Percentiles rank a stretch among this genome's conserved stretches.
phyloP scores from a whole-genome alignment of 352 stramenopile species.

The Thalassiosira exigua region DNA sequence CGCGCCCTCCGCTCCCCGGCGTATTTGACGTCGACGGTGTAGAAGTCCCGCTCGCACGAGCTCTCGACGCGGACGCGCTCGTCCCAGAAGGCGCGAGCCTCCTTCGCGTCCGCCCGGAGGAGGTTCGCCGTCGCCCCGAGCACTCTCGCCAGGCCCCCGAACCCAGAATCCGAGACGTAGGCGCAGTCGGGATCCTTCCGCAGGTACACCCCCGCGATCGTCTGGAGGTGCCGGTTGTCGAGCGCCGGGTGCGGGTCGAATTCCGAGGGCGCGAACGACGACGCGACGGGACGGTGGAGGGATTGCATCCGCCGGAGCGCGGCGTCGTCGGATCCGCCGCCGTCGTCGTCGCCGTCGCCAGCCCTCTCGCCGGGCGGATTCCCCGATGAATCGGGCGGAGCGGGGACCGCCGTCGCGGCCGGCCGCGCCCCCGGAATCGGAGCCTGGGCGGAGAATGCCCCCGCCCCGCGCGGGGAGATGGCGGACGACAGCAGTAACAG shows the following conservation, averaged over 20 bases:
- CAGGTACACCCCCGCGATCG: slow-evolving; percentile 69
- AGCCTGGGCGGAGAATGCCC: no score
- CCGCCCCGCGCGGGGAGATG: no score
- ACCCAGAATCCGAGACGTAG: slow-evolving; percentile 40
- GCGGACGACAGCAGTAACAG: no score
- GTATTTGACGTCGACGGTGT: slow-evolving; percentile 81
- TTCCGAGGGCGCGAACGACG: slow-evolving; percentile 41
- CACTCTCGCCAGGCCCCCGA: slow-evolving; percentile 20
- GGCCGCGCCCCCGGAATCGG: no score
- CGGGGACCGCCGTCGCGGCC: no score
- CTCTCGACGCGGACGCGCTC: slow-evolving; percentile 73
- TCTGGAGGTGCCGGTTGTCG: slow-evolving; percentile 81
- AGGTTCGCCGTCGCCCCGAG: slow-evolving; percentile 13
- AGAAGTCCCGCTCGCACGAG: slow-evolving; percentile 79
- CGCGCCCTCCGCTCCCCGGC: slow-evolving; percentile 8
- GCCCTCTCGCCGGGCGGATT: no score
- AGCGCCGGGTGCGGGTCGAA: slow-evolving; percentile 61
- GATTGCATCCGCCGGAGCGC: slow-evolving; percentile 28
- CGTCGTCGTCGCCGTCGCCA: slow-evolving; percentile 53
- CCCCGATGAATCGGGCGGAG: no score
- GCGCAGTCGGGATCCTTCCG: slow-evolving; percentile 42
- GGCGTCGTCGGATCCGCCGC: slow-evolving; percentile 39
- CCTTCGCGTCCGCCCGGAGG: background rate
- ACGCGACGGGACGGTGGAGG: slow-evolving; percentile 24
- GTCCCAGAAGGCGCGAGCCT: slow-evolving; percentile 61